Base-by-base conservation (phyloP, 2,329 filamentous ascomycete genomes). In the Microsporum audouinii region DNA sequence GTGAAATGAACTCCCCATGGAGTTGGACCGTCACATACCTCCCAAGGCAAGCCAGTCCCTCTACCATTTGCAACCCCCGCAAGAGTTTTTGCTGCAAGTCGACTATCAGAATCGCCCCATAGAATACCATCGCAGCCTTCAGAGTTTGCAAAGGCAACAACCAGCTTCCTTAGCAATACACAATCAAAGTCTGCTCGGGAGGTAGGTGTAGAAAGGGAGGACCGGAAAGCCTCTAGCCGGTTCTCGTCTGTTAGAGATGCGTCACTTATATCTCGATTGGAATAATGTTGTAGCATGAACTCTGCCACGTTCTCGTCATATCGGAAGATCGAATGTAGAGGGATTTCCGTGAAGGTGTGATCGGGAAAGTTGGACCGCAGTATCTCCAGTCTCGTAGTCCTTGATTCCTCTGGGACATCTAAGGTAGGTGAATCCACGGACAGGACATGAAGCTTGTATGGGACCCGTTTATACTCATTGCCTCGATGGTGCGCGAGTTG, bases 61-160 rank as follows among this genome's bases (percentile, higher is more conserved):
- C 92, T 83, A 0, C 94, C 94, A 75, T 96, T 96, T 29, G 92
- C 91, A 1, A 92, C 91, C 75, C 94, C 89, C 5, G 89, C 81
- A 12, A 99, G 82, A 0, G 90, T 89, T 68, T 89, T 85, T 66
- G 92, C 89, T 2, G 94, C 92, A 34, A 99, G 84, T 14, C 86
- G 84, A 3, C 91, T 96, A 23, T 94, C 96, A 66, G 85, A 95
- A 74, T 92, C 86, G 27, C 89, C 91, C 73, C 94, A 87, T 1
- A 97, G 75, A 47, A 97, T 80, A 10, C 84, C 85, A 65, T 87
- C 82, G 71, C 86, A 94, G 10, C 70, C 75, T 33, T 80, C 75
- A 14, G 77, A 72, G 63, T 82, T 79, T 7, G 88, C 88, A 51
- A 84, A 77, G 51, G 83, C 77, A 58, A 90, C 77, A 36, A 96